These are phyloP conservation scores for Fomitopsis pinicola DNA, from an alignment of 1,284 basidiomycete species.

Conservation along the genomic window DNA sequence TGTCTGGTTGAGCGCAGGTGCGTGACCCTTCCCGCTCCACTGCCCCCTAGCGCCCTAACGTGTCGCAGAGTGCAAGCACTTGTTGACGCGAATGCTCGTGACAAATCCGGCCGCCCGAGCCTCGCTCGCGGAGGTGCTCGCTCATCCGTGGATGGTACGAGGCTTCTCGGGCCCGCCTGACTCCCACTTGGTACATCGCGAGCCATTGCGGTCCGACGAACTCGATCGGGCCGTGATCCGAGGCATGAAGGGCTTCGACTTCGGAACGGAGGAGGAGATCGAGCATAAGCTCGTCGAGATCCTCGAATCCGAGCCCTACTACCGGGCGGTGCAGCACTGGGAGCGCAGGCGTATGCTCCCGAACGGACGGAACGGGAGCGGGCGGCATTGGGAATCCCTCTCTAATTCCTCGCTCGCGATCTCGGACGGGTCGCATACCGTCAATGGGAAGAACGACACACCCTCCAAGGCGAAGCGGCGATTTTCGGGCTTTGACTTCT, in stretches of 20 bases:
- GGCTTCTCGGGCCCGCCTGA: constrained; percentile 81
- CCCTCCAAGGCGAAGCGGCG: constrained; percentile 52
- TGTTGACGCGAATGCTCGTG: constrained; percentile 94
- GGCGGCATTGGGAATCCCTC: constrained; percentile 45
- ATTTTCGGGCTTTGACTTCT: constrained; percentile 96
- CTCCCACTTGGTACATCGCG: constrained; percentile 82
- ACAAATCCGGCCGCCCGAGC: constrained; percentile 89
- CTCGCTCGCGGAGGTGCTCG: constrained; percentile 81
- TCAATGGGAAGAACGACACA: constrained; percentile 35
- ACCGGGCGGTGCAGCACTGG: constrained; percentile 71
- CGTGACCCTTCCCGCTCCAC: constrained; percentile 20
- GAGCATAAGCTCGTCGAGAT: constrained; percentile 71
- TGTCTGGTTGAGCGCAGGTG: constrained; percentile 91
- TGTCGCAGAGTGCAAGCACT: constrained; percentile 83
- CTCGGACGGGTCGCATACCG: constrained; percentile 43
- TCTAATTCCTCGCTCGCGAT: constrained; percentile 66
- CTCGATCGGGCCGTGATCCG: constrained; percentile 84
- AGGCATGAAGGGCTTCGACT: constrained; percentile 97
- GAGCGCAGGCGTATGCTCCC: constrained; percentile 56
- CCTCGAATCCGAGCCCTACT: constrained; percentile 78
- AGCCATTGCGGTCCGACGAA: constrained; percentile 84
- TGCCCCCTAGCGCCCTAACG: neutral
- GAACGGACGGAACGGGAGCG: constrained; percentile 42
- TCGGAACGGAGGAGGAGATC: constrained; percentile 87
- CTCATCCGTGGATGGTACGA: constrained; percentile 94